Percentiles rank a stretch among this genome's conserved stretches.
Conservation (phyloP, 805 yeast species). For the Candida fluviatilis region DNA sequence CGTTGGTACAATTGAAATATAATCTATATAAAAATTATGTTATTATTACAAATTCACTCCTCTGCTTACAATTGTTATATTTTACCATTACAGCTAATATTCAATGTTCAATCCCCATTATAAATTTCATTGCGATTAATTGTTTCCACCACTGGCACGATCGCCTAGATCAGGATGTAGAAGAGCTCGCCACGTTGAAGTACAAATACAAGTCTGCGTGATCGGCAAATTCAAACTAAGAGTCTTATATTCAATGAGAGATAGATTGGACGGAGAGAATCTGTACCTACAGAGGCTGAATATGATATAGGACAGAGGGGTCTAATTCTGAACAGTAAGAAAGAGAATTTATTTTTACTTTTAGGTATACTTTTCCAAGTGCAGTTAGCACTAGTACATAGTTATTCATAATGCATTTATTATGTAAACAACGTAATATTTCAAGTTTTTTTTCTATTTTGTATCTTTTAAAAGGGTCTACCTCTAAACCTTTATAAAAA, state of each 20-base stretch:
- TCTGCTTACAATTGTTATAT: not conserved
- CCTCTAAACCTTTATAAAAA: not conserved
- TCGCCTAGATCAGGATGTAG: not conserved
- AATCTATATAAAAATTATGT: conserved; percentile 1
- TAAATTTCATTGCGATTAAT: not conserved
- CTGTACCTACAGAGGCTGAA: no score
- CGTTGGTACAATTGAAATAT: conserved; percentile 4
- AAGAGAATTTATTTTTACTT: no score
- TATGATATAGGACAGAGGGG: no score
- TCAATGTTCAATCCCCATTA: not conserved
- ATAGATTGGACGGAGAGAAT: no score
- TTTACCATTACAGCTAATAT: not conserved
- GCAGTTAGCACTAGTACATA: no score
- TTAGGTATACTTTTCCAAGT: no score
- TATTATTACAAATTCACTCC: not conserved
- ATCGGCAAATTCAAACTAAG: no score
- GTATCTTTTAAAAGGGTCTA: not conserved
- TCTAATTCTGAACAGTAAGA: no score
- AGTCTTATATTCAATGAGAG: no score
- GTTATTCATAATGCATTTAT: not conserved
- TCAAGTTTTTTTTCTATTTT: not conserved
- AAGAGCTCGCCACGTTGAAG: not conserved
- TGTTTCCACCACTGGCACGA: conserved; percentile 1
- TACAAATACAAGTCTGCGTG: conserved; percentile 1
- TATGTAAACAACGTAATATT: not conserved